These are phyloP conservation scores for Toxicodendron radicans DNA, from an alignment of 345 rosid genomes.

Conservation along the genomic window DNA sequence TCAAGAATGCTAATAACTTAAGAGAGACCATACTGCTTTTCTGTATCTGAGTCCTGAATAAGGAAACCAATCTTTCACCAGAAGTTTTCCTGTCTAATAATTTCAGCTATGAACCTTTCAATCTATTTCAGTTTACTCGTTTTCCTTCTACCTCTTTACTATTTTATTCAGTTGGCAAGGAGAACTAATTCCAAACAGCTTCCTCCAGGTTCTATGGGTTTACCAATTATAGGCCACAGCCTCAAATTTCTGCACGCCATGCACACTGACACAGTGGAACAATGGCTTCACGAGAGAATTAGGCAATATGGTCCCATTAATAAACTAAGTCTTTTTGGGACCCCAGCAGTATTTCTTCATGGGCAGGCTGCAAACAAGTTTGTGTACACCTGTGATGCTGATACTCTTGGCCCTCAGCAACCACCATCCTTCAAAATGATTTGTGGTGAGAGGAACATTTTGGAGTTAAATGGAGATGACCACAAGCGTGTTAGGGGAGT, in stretches of 20 bases:
- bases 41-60: not conserved
- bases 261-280: constrained; percentile 22
- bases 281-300: constrained; percentile 33
- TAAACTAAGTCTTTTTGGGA: constrained; percentile 30
- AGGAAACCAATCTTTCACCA: not conserved
- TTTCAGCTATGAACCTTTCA: constrained; percentile 7
- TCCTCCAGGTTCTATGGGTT: constrained; percentile 45
- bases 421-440: constrained; percentile 18
- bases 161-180: constrained; percentile 13
- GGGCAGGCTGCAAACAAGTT: constrained; percentile 42
- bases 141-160: constrained; percentile 23
- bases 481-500: constrained; percentile 40
- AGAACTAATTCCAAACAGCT: constrained; percentile 19
- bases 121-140: not conserved
- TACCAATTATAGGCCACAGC: constrained; percentile 44
- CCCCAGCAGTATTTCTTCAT: constrained; percentile 27
- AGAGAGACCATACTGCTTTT: not conserved
- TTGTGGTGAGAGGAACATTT: constrained; percentile 25
- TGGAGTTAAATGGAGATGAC: constrained; percentile 31
- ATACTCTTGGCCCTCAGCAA: constrained; percentile 19
- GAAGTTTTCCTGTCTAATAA: not conserved
- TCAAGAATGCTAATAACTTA: not conserved
- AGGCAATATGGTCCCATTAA: constrained; percentile 38
- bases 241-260: constrained; percentile 29
- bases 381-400: constrained; percentile 19